phyloP scores from a whole-genome alignment of 2,329 filamentous ascomycete genomes.

The Fusarium drepaniforme region DNA sequence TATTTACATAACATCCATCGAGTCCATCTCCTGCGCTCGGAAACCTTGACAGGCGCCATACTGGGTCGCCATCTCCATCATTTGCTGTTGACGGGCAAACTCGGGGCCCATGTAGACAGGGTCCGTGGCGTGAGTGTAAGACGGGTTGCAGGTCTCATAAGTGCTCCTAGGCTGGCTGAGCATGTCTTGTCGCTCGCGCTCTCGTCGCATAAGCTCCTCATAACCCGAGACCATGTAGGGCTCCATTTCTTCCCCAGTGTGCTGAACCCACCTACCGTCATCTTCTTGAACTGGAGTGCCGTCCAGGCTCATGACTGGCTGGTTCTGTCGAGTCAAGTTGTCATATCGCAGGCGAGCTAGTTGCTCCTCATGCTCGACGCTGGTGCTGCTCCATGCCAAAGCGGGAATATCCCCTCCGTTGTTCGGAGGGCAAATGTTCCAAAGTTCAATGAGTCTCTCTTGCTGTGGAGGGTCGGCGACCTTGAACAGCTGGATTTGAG shows the following conservation, averaged over 20 bases:
- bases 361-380: slow-evolving; percentile 68
- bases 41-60: slow-evolving; percentile 72
- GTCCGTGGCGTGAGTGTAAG: slow-evolving; percentile 71
- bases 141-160: slow-evolving; percentile 58
- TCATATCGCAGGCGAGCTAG: slow-evolving; percentile 72
- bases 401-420: slow-evolving; percentile 66
- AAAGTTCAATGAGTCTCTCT: slow-evolving; percentile 82
- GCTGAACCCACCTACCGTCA: slow-evolving; percentile 65
- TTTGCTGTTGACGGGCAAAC: slow-evolving; percentile 62
- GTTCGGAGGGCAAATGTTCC: slow-evolving; percentile 82
- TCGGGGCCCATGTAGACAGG: slow-evolving; percentile 72
- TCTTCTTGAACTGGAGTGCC: slow-evolving; percentile 64
- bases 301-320: slow-evolving; percentile 64
- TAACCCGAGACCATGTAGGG: slow-evolving; percentile 91
- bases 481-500: slow-evolving; percentile 83
- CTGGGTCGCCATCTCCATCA: slow-evolving; percentile 74
- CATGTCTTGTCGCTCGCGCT: slow-evolving; percentile 63
- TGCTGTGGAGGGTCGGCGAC: slow-evolving; percentile 80
- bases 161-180: slow-evolving; percentile 53
- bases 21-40: slow-evolving; percentile 59
- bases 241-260: slow-evolving; percentile 66
- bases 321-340: slow-evolving; percentile 55
- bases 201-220: slow-evolving; percentile 73
- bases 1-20: slow-evolving; percentile 60
- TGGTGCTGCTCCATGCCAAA: slow-evolving; percentile 65